Conservation (phyloP, 2,329 filamentous ascomycete genomes). For the Orbilia oligospora region DNA sequence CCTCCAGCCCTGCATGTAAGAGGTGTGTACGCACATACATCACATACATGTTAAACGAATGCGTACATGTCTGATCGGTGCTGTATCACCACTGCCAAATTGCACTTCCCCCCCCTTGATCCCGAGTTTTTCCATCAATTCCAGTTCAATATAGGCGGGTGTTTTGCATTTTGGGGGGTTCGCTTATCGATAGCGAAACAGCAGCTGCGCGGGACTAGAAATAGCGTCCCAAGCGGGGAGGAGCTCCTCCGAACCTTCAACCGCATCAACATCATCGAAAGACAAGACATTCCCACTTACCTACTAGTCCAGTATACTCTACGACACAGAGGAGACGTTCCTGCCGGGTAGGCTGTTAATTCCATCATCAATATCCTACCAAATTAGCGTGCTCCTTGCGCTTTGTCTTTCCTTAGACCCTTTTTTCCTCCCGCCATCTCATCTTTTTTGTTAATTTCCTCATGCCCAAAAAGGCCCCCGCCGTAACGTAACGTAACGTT, state of each 20-base stretch:
- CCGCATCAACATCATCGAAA: slow-evolving; percentile 57
- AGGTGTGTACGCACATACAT: too few relatives aligned
- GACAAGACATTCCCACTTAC: slow-evolving; percentile 24
- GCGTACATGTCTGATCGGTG: slow-evolving; percentile 1
- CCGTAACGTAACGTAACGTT: background rate
- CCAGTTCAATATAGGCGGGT: slow-evolving; percentile 1
- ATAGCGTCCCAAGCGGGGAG: slow-evolving; percentile 28
- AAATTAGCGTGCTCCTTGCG: slow-evolving; percentile 21
- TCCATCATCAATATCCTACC: slow-evolving; percentile 35
- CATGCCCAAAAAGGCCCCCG: too few relatives aligned
- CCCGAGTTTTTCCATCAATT: slow-evolving; percentile 37
- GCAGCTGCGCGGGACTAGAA: slow-evolving; percentile 2
- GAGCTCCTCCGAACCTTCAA: slow-evolving; percentile 50
- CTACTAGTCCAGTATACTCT: background rate
- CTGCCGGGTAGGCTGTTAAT: slow-evolving; percentile 1
- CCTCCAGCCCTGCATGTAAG: slow-evolving; percentile 9
- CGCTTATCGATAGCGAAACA: slow-evolving; percentile 54
- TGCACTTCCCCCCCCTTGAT: background rate
- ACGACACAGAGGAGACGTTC: slow-evolving; percentile 1
- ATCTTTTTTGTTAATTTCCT: slow-evolving; percentile 6
- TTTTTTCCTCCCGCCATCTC: background rate
- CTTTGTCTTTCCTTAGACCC: slow-evolving; percentile 15
- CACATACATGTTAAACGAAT: background rate
- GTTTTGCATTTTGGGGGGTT: slow-evolving; percentile 16
- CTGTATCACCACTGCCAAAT: slow-evolving; percentile 21